These are phyloP conservation scores for Neurospora sp. DNA, from an alignment of 495 filamentous ascomycete genomes.

Conservation along the genomic window DNA sequence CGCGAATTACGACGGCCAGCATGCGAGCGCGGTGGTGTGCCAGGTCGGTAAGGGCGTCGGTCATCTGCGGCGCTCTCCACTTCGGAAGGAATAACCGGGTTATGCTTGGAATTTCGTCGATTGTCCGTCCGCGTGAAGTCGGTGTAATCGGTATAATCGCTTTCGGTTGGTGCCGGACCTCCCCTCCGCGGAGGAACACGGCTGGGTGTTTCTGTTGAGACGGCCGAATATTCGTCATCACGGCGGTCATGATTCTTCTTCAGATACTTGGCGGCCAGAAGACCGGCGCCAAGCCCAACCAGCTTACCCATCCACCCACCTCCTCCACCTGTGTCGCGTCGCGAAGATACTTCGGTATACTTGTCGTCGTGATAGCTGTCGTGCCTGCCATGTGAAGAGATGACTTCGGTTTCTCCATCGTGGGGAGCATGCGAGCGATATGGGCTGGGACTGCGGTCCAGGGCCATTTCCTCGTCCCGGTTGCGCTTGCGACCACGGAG, in stretches of 20 bases:
- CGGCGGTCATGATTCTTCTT: constrained; percentile 48
- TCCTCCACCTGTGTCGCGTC: constrained; percentile 18
- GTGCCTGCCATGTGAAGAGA: constrained; percentile 36
- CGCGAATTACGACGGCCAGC: constrained; percentile 25
- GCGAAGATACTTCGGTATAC: constrained; percentile 30
- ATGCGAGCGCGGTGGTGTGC: constrained; percentile 35
- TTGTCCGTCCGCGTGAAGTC: constrained; percentile 21
- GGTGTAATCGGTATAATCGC: constrained; percentile 39
- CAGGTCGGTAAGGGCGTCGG: constrained; percentile 20
- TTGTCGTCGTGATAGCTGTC: constrained; percentile 54
- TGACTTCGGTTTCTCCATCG: constrained; percentile 33
- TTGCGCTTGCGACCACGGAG: constrained; percentile 35
- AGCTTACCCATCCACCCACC: constrained; percentile 57
- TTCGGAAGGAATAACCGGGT: constrained; percentile 27
- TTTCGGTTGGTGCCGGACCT: constrained; percentile 26
- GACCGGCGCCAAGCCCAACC: constrained; percentile 54
- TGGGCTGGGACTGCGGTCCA: constrained; percentile 23
- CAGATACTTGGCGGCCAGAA: constrained; percentile 54
- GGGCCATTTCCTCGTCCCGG: constrained; percentile 24
- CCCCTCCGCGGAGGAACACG: constrained; percentile 27
- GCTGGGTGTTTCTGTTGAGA: constrained; percentile 43
- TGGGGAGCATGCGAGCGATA: constrained; percentile 21
- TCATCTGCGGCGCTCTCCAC: constrained; percentile 31
- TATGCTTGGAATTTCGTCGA: constrained; percentile 27
- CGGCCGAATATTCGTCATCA: constrained; percentile 49